phyloP scores from a whole-genome alignment of 768 basidiomycete genomes.

The Hemileccinum impolitum region DNA sequence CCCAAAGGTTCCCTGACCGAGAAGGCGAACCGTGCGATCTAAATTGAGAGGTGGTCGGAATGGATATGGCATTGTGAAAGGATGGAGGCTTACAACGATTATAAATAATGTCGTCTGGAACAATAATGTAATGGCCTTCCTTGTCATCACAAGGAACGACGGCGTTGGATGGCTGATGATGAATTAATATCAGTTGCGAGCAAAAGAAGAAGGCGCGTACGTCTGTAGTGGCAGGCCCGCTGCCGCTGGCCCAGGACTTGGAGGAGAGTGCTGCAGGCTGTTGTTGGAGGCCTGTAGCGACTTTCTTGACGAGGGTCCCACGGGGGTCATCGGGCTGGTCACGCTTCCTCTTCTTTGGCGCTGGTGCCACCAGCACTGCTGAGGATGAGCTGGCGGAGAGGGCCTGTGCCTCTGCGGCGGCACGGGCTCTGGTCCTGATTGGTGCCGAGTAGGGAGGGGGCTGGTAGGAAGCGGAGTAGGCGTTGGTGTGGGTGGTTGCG shows the following conservation, averaged over 20 bases:
- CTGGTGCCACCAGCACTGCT: constrained; percentile 61
- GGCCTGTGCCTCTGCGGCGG: constrained; percentile 82
- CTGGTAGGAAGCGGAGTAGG: constrained; percentile 77
- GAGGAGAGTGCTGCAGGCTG: constrained; percentile 47
- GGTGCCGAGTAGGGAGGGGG: constrained; percentile 73
- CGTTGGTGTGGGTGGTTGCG: constrained; percentile 64
- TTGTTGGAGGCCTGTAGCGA: constrained; percentile 46
- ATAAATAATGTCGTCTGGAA: constrained; percentile 84
- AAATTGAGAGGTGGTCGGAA: constrained; percentile 15
- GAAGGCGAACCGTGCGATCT: constrained; percentile 89
- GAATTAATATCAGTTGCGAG: constrained; percentile 21
- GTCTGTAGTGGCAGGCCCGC: constrained; percentile 62
- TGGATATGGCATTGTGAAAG: neutral
- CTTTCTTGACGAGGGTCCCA: constrained; percentile 64
- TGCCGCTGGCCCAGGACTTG: constrained; percentile 68
- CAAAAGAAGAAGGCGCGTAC: constrained; percentile 42
- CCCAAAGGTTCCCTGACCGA: constrained; percentile 98
- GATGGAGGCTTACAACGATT: constrained; percentile 63
- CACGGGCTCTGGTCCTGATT: constrained; percentile 79
- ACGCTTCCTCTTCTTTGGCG: constrained; percentile 81
- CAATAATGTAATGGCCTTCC: constrained; percentile 98
- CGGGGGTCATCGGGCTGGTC: constrained; percentile 72
- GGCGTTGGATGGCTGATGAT: constrained; percentile 57
- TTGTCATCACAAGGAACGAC: constrained; percentile 88
- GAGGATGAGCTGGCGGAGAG: constrained; percentile 64